Conservation (phyloP, 2,329 filamentous ascomycete genomes). For the Fusarium incarnatum region DNA sequence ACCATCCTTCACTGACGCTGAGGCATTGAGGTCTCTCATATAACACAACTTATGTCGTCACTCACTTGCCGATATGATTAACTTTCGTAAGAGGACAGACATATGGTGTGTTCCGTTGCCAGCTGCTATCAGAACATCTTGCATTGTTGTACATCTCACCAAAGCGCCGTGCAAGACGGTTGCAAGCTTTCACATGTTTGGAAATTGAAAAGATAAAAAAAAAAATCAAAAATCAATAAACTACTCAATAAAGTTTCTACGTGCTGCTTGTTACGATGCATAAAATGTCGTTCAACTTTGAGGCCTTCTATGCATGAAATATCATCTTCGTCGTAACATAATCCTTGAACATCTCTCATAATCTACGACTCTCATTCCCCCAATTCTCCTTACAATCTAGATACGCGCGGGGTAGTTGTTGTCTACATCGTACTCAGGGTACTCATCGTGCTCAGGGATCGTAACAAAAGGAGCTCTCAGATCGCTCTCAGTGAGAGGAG, state of each 20-base stretch:
- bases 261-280: background rate
- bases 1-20: background rate
- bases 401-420: background rate
- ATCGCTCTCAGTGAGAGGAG: conserved; percentile 19
- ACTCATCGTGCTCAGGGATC: conserved; percentile 5
- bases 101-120: background rate
- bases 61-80: background rate
- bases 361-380: background rate
- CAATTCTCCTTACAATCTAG: background rate
- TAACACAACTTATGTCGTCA: background rate
- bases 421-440: conserved; percentile 2
- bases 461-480: background rate
- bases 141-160: background rate
- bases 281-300: background rate
- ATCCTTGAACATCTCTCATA: background rate
- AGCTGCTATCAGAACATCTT: background rate
- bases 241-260: background rate
- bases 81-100: background rate
- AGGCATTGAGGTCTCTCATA: background rate
- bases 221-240: background rate
- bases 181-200: background rate
- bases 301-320: background rate
- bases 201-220: background rate
- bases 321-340: background rate
- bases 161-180: background rate